Evolutionary conservation across 2,329 filamentous ascomycete genomes (phyloP), one percentile per base, ranked within the genome.

Genomic region (Lecanoromycetidae sp.): DNA sequence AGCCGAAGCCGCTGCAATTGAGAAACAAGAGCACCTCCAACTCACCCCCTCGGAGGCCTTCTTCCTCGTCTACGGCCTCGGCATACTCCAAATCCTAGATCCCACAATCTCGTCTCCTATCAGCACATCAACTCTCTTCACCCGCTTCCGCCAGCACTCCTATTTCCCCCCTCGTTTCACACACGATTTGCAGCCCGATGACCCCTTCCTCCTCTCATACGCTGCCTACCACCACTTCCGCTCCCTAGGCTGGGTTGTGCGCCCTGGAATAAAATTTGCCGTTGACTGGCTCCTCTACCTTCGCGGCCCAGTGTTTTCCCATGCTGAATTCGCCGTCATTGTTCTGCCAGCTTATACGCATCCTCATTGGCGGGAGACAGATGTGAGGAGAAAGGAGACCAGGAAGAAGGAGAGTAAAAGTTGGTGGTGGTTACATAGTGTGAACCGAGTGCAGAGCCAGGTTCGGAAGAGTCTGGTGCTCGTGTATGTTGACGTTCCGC

Each of bases 261-360:
- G 93, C 12, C 80, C 84, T 4, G 93, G 91, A 29, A 81, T 94
- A 61, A 98, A 98, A 60, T 98, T 98, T 57, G 86, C 85, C 19
- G 84, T 87, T 8, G 91, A 98, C 63, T 95, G 86, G 70, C 70
- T 98, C n/a, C 75, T 98, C 6, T 98, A 98, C 66, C 81, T 87
- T 48, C 82, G 87, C 17, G 91, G 91, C 0, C 91, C 91, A 0
- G 90, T 91, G 0, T 96, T 98, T 62, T 80, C 87, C 19, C 91
- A 98, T 60, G 91, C 91, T 19, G 87, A 96, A 60, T 98, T 95
- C 60, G 88, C 86, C 0, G 68, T 95, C 35, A 72, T 90, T 20
- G 78, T 98, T 33, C 61, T 96, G 3, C 90, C 91, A 0, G 82
- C 87, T 0, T 96, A 93, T 60, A 80, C 66, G 5, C 70, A 91